These are phyloP conservation scores for Talaromyces piceae DNA, from an alignment of 2,329 filamentous ascomycete species.

Conservation along the genomic window DNA sequence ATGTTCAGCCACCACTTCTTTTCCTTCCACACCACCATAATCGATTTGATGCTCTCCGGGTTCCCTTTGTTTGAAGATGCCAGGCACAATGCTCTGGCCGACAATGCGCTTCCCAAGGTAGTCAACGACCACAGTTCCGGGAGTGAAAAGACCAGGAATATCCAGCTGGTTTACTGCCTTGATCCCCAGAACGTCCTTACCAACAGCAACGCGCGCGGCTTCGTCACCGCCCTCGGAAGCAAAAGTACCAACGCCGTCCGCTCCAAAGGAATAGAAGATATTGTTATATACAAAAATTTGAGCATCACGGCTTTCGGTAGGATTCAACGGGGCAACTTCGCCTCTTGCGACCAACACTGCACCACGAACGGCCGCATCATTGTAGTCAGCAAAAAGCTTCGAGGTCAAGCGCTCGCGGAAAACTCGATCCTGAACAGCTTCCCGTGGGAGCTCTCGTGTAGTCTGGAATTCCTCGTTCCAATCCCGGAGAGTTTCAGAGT, in stretches of 20 bases:
- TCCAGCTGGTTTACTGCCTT: conserved; percentile 95
- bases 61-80: conserved; percentile 97
- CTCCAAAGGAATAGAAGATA: conserved; percentile 97
- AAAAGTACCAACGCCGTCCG: conserved; percentile 95
- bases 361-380: conserved; percentile 85
- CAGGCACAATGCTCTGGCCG: conserved; percentile 94
- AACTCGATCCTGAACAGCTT: conserved; percentile 88
- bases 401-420: conserved; percentile 90
- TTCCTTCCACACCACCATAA: conserved; percentile 95
- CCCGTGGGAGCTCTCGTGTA: conserved; percentile 85
- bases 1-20: conserved; percentile 87
- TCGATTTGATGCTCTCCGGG: conserved; percentile 98
- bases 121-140: conserved; percentile 92
- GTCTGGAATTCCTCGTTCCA: conserved; percentile 99
- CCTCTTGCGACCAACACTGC: conserved; percentile 87
- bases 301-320: conserved; percentile 82
- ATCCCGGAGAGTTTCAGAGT: conserved; percentile 86
- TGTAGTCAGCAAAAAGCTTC: conserved; percentile 96
- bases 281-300: conserved; percentile 99
- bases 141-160: conserved; percentile 87
- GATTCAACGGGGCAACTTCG: conserved; percentile 88
- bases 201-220: conserved; percentile 88
- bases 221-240: conserved; percentile 94
- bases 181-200: conserved; percentile 92
- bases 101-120: conserved; percentile 96